These are phyloP conservation scores for Microdochium nivale DNA, from an alignment of 2,329 filamentous ascomycete genomes.

Conservation along the genomic window DNA sequence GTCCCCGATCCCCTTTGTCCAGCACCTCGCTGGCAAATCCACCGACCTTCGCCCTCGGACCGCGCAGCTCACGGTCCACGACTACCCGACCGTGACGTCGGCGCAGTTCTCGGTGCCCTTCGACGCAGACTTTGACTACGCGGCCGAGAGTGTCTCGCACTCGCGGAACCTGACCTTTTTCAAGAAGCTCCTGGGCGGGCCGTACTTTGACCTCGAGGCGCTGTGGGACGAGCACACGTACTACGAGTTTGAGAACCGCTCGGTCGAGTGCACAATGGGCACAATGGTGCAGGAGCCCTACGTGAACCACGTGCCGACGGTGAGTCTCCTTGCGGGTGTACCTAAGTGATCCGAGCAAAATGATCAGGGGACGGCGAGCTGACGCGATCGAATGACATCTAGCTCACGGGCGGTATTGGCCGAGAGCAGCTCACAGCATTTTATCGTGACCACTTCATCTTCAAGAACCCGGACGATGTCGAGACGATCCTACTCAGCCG, in stretches of 20 bases:
- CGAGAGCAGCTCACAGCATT: conserved; percentile 49
- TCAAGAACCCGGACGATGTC: conserved; percentile 44
- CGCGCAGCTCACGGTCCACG: conserved; percentile 12
- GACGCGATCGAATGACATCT: neutral
- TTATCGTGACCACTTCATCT: conserved; percentile 58
- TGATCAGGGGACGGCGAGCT: too few species aligned
- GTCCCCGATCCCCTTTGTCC: conserved; percentile 8
- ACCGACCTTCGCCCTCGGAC: conserved; percentile 2
- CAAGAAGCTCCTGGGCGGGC: conserved; percentile 43
- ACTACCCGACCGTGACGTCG: conserved; percentile 25
- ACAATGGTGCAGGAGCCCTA: conserved; percentile 58
- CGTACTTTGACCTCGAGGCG: conserved; percentile 52
- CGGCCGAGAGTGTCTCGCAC: conserved; percentile 40
- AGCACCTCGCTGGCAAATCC: conserved; percentile 15
- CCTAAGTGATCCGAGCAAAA: neutral
- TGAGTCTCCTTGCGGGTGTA: conserved; percentile 20
- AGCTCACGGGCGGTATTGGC: conserved; percentile 53
- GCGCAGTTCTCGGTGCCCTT: conserved; percentile 32
- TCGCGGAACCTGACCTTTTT: conserved; percentile 44
- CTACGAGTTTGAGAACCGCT: conserved; percentile 47
- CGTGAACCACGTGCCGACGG: conserved; percentile 55
- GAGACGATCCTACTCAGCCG: conserved; percentile 52
- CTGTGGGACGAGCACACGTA: conserved; percentile 57
- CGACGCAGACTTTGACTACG: conserved; percentile 31
- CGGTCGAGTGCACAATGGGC: conserved; percentile 50